Evolutionary conservation across 2,329 filamentous ascomycete genomes (phyloP).

Genomic region (Calonectria multiphialidica): DNA sequence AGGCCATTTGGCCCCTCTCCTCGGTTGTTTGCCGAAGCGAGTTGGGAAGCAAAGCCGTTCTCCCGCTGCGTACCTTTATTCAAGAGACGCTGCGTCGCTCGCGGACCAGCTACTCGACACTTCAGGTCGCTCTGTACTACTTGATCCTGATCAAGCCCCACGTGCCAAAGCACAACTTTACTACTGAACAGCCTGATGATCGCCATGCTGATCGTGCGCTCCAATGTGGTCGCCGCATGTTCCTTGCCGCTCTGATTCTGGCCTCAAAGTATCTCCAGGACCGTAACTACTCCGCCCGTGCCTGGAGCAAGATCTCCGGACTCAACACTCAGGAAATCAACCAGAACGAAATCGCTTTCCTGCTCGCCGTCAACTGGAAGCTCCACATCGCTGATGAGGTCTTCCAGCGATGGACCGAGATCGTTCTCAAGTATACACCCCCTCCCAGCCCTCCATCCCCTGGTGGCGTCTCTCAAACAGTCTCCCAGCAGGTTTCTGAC

Average conservation of each 20-base stretch:
- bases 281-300: conserved; percentile 95
- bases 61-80: conserved; percentile 95
- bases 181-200: conserved; percentile 85
- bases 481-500: conserved; percentile 62
- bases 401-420: conserved; percentile 94
- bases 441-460: conserved; percentile 72
- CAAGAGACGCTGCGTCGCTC: conserved; percentile 96
- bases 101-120: conserved; percentile 95
- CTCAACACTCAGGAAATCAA: conserved; percentile 94
- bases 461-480: conserved; percentile 56
- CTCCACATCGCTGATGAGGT: conserved; percentile 91
- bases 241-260: conserved; percentile 91
- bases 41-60: conserved; percentile 78
- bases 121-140: conserved; percentile 97
- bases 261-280: conserved; percentile 99
- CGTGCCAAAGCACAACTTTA: conserved; percentile 86
- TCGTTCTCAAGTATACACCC: conserved; percentile 88
- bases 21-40: conserved; percentile 83
- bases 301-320: conserved; percentile 99
- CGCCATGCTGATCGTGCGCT: conserved; percentile 81
- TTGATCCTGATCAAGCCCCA: conserved; percentile 93
- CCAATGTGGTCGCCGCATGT: conserved; percentile 97
- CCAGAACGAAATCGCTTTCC: conserved; percentile 93
- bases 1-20: conserved; percentile 95
- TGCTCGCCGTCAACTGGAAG: conserved; percentile 92